Base-by-base conservation (phyloP, 352 stramenopile species). In the Discostella stelligera region DNA sequence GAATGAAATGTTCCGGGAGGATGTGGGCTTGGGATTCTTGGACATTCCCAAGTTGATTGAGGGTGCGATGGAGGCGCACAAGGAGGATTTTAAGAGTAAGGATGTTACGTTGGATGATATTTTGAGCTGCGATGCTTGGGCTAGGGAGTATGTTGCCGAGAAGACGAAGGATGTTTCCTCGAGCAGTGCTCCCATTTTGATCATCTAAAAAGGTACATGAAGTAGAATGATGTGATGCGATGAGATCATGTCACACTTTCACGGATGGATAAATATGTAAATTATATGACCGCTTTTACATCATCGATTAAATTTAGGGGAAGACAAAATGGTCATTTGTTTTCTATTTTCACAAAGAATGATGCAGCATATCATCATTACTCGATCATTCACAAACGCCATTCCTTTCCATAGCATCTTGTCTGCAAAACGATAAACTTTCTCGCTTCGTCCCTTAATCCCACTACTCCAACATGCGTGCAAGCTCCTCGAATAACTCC, bases 1-100 rank as follows among this genome's bases (percentile, higher is more conserved):
- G 14, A 96, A 96, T 74, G 91, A 96, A 85, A 88, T 88, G 72
- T 96, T 95, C 80, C 81, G 92, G 39, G 75, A 86, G 18, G 89
- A 93, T 72, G 76, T 93, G 46, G 90, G 90, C 27, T 73, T 94
- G 8, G 86, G 85, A 46, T 94, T 93, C 71, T 77, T 94, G 66
- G 89, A 94, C 72, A 94, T 94, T 85, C 90, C 89, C 0, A 89
- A 86, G 55, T 74, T 91, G 20, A 91, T 95, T 65, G 89, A 94
- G 77, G 69, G 77, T 49, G 89, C 90, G 16, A 95, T 96, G 90
- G 90, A 95, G 64, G 86, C 80, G 27, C 90, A 95, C 78, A 94
- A 93, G 79, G 81, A 87, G 5, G 89, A 95, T 66, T 87, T 93
- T 48, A 93, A 91, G 62, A 77, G 66, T 23, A 78, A 83, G n/a